Percentiles rank a stretch among this genome's conserved stretches.
Evolutionary conservation across 345 rosid species (phyloP).

Genomic region (Barbarea vulgaris): DNA sequence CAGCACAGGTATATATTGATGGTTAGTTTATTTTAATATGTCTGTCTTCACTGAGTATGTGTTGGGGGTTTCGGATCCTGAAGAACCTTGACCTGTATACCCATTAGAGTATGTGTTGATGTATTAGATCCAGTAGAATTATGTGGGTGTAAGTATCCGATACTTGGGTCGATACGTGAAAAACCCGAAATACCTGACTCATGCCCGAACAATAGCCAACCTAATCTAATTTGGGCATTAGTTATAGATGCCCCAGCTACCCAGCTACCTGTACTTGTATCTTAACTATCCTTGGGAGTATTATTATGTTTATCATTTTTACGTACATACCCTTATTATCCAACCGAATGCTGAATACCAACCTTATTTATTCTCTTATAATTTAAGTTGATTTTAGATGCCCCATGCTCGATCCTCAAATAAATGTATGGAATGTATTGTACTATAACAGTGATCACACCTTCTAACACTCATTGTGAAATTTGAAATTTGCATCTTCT

Average conservation of each 20-base stretch:
- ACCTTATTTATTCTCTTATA: too few species aligned
- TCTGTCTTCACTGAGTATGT: neutral
- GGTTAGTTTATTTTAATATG: neutral
- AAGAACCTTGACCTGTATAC: neutral
- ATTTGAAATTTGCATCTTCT: neutral
- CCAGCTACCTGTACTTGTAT: neutral
- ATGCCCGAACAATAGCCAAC: neutral
- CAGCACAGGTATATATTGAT: slow-evolving; percentile 56
- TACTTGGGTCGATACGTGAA: neutral
- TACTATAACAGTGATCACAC: neutral
- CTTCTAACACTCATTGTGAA: neutral
- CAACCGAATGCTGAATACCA: neutral
- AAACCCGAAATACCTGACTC: neutral
- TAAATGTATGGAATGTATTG: neutral
- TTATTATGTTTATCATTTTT: neutral
- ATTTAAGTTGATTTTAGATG: too few species aligned
- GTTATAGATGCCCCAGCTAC: neutral
- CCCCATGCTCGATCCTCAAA: neutral
- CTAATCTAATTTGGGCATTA: neutral
- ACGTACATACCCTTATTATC: neutral
- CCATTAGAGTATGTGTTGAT: neutral
- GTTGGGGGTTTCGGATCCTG: neutral
- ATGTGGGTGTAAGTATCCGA: neutral
- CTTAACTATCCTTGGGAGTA: neutral
- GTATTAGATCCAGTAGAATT: neutral